Evolutionary conservation across 2,329 filamentous ascomycete species (phyloP).

Genomic region (Eutypa lata): DNA sequence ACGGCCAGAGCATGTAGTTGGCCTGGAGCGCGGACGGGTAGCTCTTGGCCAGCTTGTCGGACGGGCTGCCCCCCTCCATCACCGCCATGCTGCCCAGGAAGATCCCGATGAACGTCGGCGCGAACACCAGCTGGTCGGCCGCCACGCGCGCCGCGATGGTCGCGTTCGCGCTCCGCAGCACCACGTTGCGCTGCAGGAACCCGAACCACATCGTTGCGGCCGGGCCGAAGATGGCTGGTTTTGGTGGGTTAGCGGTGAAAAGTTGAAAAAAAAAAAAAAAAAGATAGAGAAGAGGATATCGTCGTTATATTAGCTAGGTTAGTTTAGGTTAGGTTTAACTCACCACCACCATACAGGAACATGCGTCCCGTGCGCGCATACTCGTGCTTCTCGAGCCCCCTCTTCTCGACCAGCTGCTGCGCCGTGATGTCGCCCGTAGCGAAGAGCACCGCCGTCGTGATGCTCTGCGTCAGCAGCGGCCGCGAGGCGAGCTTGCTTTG

Average conservation of each 20-base stretch:
- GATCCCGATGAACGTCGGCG: constrained; percentile 74
- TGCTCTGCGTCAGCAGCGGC: constrained; percentile 84
- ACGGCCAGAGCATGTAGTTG: constrained; percentile 88
- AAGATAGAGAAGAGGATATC: constrained; percentile 4
- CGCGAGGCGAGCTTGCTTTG: constrained; percentile 75
- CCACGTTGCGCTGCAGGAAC: constrained; percentile 69
- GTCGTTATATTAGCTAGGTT: neutral
- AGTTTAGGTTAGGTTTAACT: constrained; percentile 27
- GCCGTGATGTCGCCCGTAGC: constrained; percentile 87
- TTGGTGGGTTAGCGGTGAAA: neutral
- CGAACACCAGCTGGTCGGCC: constrained; percentile 78
- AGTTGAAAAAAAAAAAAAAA: constrained; percentile 4
- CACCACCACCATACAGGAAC: constrained; percentile 75
- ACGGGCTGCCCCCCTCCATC: constrained; percentile 61
- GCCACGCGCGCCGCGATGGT: constrained; percentile 77
- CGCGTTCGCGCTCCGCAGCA: constrained; percentile 59
- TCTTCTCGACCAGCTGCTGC: constrained; percentile 85
- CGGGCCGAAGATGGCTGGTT: constrained; percentile 75
- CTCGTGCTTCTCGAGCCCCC: constrained; percentile 74
- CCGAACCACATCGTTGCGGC: constrained; percentile 84
- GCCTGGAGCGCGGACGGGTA: constrained; percentile 71
- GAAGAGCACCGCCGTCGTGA: constrained; percentile 90
- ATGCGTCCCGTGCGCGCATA: constrained; percentile 70
- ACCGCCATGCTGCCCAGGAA: constrained; percentile 85
- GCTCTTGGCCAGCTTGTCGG: constrained; percentile 68